phyloP scores from a whole-genome alignment of 192 early-diverging fungal genomes.

The Coemansia sp. region DNA sequence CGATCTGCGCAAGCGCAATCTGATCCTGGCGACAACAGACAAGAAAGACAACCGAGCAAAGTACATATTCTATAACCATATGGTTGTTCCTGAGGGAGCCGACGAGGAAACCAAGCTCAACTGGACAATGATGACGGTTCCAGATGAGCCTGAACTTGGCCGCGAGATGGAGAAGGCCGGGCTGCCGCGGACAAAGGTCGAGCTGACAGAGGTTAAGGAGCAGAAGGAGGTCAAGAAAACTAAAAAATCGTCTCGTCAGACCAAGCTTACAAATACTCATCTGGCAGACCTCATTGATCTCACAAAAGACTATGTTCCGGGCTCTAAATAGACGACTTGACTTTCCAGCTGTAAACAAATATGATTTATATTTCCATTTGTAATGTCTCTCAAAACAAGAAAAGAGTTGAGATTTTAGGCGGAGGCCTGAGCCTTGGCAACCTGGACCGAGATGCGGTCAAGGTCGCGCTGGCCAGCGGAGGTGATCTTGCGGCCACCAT shows the following conservation, averaged over 20 bases:
- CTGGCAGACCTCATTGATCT: slow-evolving; percentile 65
- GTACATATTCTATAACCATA: slow-evolving; percentile 66
- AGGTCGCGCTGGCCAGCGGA: slow-evolving; percentile 97
- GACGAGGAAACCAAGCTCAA: slow-evolving; percentile 65
- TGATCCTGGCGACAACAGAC: slow-evolving; percentile 61
- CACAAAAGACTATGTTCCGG: slow-evolving; percentile 65
- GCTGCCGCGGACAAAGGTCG: slow-evolving; percentile 69
- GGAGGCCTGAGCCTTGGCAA: slow-evolving; percentile 49
- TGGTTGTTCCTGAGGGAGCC: slow-evolving; percentile 17
- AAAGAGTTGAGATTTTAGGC: slow-evolving; percentile 2
- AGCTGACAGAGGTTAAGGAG: slow-evolving; percentile 52
- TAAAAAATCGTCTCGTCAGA: slow-evolving; percentile 61
- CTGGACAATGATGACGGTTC: slow-evolving; percentile 66
- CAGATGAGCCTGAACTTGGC: slow-evolving; percentile 70
- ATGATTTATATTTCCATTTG: background rate
- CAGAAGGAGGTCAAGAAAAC: slow-evolving; percentile 60
- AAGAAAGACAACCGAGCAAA: slow-evolving; percentile 61
- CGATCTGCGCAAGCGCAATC: slow-evolving; percentile 44
- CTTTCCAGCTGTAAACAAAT: too few species aligned
- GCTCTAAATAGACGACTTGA: slow-evolving; percentile 9
- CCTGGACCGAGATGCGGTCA: slow-evolving; percentile 89
- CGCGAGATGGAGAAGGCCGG: slow-evolving; percentile 65
- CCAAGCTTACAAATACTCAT: slow-evolving; percentile 80
- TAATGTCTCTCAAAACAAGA: background rate
- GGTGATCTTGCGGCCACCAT: slow-evolving; percentile 93